Base-by-base conservation (phyloP, 768 basidiomycete species). In the Cystofilobasidium capitatum region DNA sequence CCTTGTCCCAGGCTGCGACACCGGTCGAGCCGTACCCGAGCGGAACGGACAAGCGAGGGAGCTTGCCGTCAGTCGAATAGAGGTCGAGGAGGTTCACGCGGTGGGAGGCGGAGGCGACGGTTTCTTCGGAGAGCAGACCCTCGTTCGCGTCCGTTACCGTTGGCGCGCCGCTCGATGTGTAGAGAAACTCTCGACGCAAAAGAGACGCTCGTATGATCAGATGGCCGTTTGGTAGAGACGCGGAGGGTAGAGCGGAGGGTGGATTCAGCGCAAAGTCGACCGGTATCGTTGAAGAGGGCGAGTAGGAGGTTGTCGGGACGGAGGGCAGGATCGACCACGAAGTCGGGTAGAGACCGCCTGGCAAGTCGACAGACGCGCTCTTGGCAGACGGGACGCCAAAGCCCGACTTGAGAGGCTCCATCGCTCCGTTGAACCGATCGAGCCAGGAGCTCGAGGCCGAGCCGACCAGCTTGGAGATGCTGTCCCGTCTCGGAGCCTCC, bases 201-300 rank as follows among this genome's bases (percentile, higher is more conserved):
- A 69, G 45, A 13, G 58, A 35, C 12, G 68, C 68, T 26, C 45
- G n/a, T 29, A 69, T 37, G 49, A 64, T 10, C 20, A 69, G 44
- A 20, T 64, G 54, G 7, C 68, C 62, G 10, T 62, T 22, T 0
- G 62, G 66, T 5, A 44, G 29, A 12, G 57, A 12, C 49, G 57
- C n/a, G 22, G 22, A 20, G 26, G 42, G 45, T 5, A 13, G 33
- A n/a, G 37, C 29, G 17, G 42, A 3, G 35, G 62, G 40, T 12
- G 68, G 62, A 17, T 40, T 1, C 24, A 69, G 54, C 6, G 20
- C n/a, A 29, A 69, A 62, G 58, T 64, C 57, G 58, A 69, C 35
- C 7, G 68, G 68, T 22, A 69, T 64, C 44, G 47, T 39, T n/a
- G 68, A 69, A 12, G 68, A 64, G 22, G 68, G 68, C n/a, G 68